Percentiles rank a stretch among this genome's conserved stretches.
phyloP scores from a whole-genome alignment of 352 stramenopile species.

The Paralagenidium karlingii region DNA sequence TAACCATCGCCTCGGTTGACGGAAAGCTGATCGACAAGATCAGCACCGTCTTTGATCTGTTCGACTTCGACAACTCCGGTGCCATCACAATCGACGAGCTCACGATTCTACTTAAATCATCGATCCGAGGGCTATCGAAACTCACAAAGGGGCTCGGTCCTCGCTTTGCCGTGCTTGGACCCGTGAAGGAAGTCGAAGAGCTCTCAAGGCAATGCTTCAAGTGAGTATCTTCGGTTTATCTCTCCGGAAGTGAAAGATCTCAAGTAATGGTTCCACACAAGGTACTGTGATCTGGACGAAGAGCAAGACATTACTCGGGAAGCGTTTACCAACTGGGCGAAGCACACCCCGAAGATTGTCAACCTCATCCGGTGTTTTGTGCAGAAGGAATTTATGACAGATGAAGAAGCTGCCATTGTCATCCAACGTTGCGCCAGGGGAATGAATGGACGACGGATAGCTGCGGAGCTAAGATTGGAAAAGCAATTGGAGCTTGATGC shows the following conservation, averaged over 20 bases:
- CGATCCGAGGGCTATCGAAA: conserved; percentile 50
- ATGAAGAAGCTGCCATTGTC: conserved; percentile 32
- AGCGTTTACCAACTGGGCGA: conserved; percentile 40
- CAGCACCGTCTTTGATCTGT: conserved; percentile 50
- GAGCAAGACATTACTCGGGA: conserved; percentile 45
- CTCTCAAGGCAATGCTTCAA: conserved; percentile 51
- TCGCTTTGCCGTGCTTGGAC: conserved; percentile 33
- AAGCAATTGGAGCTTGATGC: conserved; percentile 40
- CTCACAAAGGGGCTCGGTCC: conserved; percentile 40
- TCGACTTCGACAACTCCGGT: conserved; percentile 58
- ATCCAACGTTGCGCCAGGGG: conserved; percentile 43
- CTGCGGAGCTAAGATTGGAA: conserved; percentile 31
- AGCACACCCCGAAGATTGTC: conserved; percentile 58
- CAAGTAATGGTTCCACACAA: background rate
- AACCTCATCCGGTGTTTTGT: conserved; percentile 63
- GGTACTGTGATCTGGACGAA: conserved; percentile 46
- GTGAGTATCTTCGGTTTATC: too few species aligned
- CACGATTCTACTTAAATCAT: conserved; percentile 59
- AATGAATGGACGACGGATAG: conserved; percentile 31
- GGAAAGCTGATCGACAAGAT: conserved; percentile 47
- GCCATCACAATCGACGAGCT: conserved; percentile 67
- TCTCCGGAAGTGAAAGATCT: background rate
- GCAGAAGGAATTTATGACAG: conserved; percentile 36
- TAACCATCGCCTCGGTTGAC: conserved; percentile 32
- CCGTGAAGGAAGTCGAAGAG: conserved; percentile 41